phyloP scores from a whole-genome alignment of 2,329 filamentous ascomycete species.

The Cercospora sp. region DNA sequence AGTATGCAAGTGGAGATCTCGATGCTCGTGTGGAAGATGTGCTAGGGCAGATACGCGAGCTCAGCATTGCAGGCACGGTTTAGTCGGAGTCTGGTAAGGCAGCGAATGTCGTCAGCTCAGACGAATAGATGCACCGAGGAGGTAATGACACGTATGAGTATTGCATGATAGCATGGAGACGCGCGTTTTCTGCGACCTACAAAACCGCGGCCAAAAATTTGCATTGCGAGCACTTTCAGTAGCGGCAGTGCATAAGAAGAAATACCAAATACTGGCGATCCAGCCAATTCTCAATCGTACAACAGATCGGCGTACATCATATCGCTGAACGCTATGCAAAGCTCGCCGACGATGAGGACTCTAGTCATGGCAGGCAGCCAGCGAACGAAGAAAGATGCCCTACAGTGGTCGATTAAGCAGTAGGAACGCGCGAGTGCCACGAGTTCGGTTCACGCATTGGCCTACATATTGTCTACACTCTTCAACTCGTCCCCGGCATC shows the following conservation, averaged over 20 bases:
- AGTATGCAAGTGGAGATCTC: constrained; percentile 90
- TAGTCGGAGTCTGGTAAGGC: constrained; percentile 32
- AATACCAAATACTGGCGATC: not conserved
- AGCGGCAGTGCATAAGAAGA: not conserved
- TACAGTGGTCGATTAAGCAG: not conserved
- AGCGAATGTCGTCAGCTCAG: not conserved
- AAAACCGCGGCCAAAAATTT: not conserved
- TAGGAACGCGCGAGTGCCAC: not conserved
- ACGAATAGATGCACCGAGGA: not conserved
- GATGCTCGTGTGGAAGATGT: constrained; percentile 93
- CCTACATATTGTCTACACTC: not conserved
- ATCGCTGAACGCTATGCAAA: not conserved
- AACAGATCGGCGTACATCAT: not conserved
- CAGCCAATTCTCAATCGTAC: not conserved
- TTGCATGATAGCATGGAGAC: not conserved
- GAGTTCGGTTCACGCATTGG: not conserved
- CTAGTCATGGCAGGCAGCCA: not conserved
- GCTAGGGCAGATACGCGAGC: constrained; percentile 90
- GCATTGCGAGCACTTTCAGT: not conserved
- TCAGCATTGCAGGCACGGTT: constrained; percentile 84
- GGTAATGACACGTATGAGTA: not conserved
- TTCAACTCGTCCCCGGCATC: constrained; percentile 15
- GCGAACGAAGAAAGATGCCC: not conserved
- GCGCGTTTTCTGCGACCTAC: not conserved
- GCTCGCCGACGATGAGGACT: not conserved